Evolutionary conservation across 371 early-diverging fungal genomes (phyloP), one percentile per base, ranked within the genome.

Genomic region (Apophysomyces sp.): DNA sequence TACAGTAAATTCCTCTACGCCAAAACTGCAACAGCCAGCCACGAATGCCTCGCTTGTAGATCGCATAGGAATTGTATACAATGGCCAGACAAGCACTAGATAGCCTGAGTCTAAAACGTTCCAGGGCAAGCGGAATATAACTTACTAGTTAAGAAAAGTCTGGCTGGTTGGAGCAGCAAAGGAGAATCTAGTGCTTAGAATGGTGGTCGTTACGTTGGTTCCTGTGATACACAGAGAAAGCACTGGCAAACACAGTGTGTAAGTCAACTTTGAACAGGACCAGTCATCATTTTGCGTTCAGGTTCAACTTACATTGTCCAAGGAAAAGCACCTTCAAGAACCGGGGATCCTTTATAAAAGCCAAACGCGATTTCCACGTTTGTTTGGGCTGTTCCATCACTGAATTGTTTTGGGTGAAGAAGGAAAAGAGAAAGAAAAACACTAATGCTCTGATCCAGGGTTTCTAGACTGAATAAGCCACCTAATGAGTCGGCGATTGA

Each of bases 171-270:
- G 92, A 24, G 74, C 73, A 57, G 84, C 71, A 24, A 80, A 61
- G 31, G 69, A 66, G 34, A 61, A 72, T 9, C 68, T 60, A 28
- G 49, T 68, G 18, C 85, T 75, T 31, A 92, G 71, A 55, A 84
- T 70, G 31, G 80, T 83, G 15, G 83, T 83, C 0, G 85, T 70
- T 5, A 88, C 82, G 6, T 80, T 84, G 16, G 89, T 89, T 12
- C 84, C 79, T 2, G 91, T 89, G 57, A 91, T 89, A 61, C 91
- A 92, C 16, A 92, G 72, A 2, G 92, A 82, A 16, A 91, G 69
- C 39, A 73, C 74, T 73, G 29, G 26, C 28, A 29, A 21, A 15
- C 6, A n/a, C 39, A n/a, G 24, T 34, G 44, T 21, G 3, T 27
- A 12, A 36, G 56, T 12, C 1, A 31, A 36, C 29, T 2, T n/a